Evolutionary conservation across 2,329 filamentous ascomycete genomes (phyloP).

Genomic region (Trichophaea hybrida): DNA sequence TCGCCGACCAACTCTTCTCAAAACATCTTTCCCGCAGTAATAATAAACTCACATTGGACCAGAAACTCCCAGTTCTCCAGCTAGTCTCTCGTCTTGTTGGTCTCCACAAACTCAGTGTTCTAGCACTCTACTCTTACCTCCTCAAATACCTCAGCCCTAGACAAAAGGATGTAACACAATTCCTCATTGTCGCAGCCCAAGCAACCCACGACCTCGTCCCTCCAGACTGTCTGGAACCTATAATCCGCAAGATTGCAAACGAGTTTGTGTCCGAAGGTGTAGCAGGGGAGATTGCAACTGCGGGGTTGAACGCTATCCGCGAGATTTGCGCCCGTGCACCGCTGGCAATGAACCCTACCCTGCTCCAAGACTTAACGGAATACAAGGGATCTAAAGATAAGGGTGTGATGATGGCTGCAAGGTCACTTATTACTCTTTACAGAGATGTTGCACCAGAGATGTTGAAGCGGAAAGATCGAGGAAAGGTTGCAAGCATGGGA

Average conservation of each 20-base stretch:
- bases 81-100: conserved; percentile 83
- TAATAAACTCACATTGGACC: conserved; percentile 71
- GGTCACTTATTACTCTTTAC: conserved; percentile 79
- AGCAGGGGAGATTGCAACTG: conserved; percentile 76
- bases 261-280: conserved; percentile 95
- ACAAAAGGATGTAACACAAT: conserved; percentile 81
- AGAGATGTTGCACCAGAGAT: conserved; percentile 81
- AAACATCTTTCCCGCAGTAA: conserved; percentile 84
- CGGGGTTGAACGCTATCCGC: conserved; percentile 82
- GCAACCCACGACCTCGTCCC: conserved; percentile 82
- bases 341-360: conserved; percentile 85
- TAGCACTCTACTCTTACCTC: conserved; percentile 91
- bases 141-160: conserved; percentile 79
- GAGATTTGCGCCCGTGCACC: conserved; percentile 89
- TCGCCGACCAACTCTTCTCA: conserved; percentile 75
- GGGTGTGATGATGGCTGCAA: conserved; percentile 96
- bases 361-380: conserved; percentile 90
- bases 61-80: conserved; percentile 78
- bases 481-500: conserved; percentile 77
- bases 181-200: conserved; percentile 83
- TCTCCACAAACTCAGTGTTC: conserved; percentile 78
- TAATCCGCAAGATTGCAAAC: conserved; percentile 91
- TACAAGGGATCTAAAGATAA: conserved; percentile 98
- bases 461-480: conserved; percentile 76
- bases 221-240: conserved; percentile 77